Conservation (phyloP, 805 yeast species). For the Wickerhamiella occidentalis region DNA sequence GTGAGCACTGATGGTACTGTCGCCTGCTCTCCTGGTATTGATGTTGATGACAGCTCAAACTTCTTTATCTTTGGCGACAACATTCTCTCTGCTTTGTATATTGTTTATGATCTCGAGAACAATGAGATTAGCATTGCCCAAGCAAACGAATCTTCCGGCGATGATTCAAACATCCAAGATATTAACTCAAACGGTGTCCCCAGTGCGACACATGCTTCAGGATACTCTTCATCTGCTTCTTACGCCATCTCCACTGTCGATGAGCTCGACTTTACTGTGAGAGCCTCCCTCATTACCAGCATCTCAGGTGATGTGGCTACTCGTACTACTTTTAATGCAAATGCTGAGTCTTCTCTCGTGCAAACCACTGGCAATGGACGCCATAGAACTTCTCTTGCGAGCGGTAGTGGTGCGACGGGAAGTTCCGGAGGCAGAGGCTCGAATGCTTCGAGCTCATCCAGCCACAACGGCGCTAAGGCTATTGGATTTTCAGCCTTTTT, state of each 20-base stretch:
- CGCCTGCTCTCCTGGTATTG: constrained; percentile 5
- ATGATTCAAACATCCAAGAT: neutral
- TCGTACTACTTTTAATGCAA: neutral
- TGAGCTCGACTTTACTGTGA: neutral
- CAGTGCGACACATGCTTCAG: constrained; percentile 10
- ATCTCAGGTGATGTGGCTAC: constrained; percentile 6
- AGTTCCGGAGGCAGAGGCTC: neutral
- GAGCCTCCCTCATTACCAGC: neutral
- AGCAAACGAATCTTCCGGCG: neutral
- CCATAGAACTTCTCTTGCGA: neutral
- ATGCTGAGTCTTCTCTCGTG: neutral
- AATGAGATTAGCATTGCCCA: constrained; percentile 41
- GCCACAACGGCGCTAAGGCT: neutral
- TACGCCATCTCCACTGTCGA: neutral
- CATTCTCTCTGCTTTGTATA: constrained; percentile 45
- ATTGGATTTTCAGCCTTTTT: neutral
- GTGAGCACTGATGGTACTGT: neutral
- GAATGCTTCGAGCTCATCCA: too few relatives aligned
- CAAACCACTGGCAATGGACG: neutral
- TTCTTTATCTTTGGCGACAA: constrained; percentile 41
- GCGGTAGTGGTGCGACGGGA: neutral
- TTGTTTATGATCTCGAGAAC: constrained; percentile 50
- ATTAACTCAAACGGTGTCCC: constrained; percentile 10
- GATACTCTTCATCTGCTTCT: neutral
- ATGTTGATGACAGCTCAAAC: constrained; percentile 7